phyloP scores from a whole-genome alignment of 2,329 filamentous ascomycete species.

The Colletotrichum magnum region DNA sequence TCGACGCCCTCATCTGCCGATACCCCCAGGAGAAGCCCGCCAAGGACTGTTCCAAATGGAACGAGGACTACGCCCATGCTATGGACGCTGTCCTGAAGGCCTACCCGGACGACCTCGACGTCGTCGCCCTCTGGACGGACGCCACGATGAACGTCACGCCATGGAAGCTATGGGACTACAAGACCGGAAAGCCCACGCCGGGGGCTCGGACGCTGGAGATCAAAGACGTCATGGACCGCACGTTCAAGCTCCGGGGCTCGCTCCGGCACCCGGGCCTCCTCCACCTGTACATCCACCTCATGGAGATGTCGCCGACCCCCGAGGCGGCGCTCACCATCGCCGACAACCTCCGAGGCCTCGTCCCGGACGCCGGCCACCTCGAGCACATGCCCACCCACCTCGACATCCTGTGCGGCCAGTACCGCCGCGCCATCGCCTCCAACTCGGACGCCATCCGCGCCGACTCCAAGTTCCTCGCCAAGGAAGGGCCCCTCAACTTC shows the following conservation, averaged over 20 bases:
- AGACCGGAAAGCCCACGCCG: constrained; percentile 46
- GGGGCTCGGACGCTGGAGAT: constrained; percentile 44
- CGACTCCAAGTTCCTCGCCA: constrained; percentile 75
- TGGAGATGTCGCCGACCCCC: constrained; percentile 81
- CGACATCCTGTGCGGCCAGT: constrained; percentile 81
- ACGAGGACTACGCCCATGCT: constrained; percentile 65
- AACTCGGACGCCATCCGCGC: constrained; percentile 77
- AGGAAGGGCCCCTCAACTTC: constrained; percentile 76
- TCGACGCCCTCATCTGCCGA: constrained; percentile 72
- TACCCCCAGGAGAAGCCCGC: constrained; percentile 69
- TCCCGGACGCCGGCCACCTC: constrained; percentile 79
- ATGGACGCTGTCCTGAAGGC: constrained; percentile 55
- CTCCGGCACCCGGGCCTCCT: constrained; percentile 77
- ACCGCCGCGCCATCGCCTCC: constrained; percentile 74
- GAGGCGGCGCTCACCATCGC: constrained; percentile 74
- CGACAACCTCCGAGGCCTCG: constrained; percentile 73
- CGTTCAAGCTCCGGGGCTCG: constrained; percentile 64
- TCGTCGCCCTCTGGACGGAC: constrained; percentile 55
- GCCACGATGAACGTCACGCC: constrained; percentile 64
- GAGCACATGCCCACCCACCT: constrained; percentile 85
- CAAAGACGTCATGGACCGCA: constrained; percentile 55
- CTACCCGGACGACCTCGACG: constrained; percentile 57
- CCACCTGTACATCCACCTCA: constrained; percentile 83
- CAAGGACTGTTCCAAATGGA: constrained; percentile 67
- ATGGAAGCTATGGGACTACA: constrained; percentile 60